Conservation (phyloP, 441 rosid genomes). For the Rhodomyrtus psidioides region DNA sequence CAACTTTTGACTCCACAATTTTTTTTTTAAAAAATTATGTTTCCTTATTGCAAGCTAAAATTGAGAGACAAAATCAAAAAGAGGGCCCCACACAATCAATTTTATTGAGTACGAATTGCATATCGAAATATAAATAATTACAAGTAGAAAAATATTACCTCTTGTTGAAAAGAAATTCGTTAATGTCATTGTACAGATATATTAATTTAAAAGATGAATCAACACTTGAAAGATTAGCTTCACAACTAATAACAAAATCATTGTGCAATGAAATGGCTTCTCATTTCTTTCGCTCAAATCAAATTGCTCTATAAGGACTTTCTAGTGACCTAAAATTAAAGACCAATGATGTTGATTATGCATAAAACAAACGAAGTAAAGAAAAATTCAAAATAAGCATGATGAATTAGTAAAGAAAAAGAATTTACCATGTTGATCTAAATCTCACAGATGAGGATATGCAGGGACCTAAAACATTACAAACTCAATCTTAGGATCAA, state of each 20-base stretch:
- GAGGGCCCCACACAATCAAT: not conserved
- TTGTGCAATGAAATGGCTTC: not conserved
- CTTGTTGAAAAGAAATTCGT: not conserved
- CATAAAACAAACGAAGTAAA: not conserved
- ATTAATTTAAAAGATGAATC: not conserved
- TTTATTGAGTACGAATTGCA: not conserved
- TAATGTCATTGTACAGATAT: not conserved
- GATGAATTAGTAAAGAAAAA: no score
- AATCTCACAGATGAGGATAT: no score
- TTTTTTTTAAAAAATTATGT: no score
- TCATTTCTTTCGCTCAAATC: not conserved
- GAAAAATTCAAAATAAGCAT: no score
- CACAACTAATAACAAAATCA: not conserved
- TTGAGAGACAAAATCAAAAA: not conserved
- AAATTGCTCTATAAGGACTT: not conserved
- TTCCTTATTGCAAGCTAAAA: not conserved
- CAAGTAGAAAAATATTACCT: not conserved
- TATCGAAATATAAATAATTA: not conserved
- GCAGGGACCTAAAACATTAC: no score
- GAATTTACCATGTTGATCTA: no score
- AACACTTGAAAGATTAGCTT: not conserved
- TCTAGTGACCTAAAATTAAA: not conserved
- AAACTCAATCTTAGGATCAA: no score
- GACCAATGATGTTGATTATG: not conserved
- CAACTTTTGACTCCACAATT: not conserved